Base-by-base conservation (phyloP, 2,329 filamentous ascomycete species). In the Sarocladium oryzae region DNA sequence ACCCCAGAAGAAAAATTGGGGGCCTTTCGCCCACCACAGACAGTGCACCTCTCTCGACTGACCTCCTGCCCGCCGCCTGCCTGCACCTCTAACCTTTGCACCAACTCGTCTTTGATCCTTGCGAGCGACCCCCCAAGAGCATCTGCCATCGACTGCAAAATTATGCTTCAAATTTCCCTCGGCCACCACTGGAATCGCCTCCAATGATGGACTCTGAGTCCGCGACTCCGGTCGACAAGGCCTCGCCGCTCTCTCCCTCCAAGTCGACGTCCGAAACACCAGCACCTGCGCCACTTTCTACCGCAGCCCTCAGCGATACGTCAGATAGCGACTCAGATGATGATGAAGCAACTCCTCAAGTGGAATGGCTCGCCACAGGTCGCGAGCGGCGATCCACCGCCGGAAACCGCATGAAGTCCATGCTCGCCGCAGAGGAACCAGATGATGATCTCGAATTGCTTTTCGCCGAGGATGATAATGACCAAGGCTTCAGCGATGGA, bases 351-450 rank as follows among this genome's bases (percentile, higher is more conserved):
- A 55, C 60, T 6, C 59, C 57, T 37, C 59, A 67, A 54, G 70
- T 85, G 50, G 82, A 88, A 73, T 86, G 84, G 75, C 78, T 92
- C 33, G 85, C 85, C 41, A 88, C 85, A 4, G 82, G 82, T 33
- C 85, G 90, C 54, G 75, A 81, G 57, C 88, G 83, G 66, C 85
- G 90, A 56, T 84, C 85, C 11, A 95, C 88, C 1, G 90, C 90
- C 18, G 90, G 90, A 53, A 91, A 89, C 64, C 84, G 89, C 56
- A 86, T 95, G 77, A 84, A 86, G 60, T 81, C 82, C 48, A 81
- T 95, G 64, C 74, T 93, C 41, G 82, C 87, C 51, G 84, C 85
- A 57, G 86, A 89, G 63, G 84, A 84, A 55, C 83, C 83, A 43
- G 83, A 82, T 56, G 77, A 77, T 24, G 81, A 85, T 49, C 76